A percentile compares a stretch with the other conserved stretches of the same genome.
Conservation (phyloP, 495 filamentous ascomycete genomes). For the Terfezia claveryi region DNA sequence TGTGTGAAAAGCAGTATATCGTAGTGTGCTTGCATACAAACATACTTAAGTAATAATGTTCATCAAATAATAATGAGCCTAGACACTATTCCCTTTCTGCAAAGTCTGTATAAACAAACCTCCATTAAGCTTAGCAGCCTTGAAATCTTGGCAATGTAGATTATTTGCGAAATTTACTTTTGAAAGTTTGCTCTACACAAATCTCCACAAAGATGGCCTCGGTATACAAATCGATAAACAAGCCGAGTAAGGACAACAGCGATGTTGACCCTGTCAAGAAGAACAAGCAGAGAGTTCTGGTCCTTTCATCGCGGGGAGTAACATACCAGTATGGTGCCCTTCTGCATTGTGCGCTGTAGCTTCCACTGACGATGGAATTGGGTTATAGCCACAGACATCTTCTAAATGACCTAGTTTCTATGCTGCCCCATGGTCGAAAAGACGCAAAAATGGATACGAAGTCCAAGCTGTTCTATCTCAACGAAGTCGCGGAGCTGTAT, state of each 20-base stretch:
- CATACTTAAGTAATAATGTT: no score
- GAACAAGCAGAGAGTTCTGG: constrained; percentile 65
- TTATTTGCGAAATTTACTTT: no score
- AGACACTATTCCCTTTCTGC: no score
- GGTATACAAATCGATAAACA: constrained; percentile 83
- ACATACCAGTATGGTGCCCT: constrained; percentile 47
- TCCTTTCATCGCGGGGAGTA: constrained; percentile 72
- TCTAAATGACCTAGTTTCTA: constrained; percentile 64
- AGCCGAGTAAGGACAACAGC: constrained; percentile 21
- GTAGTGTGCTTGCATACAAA: no score
- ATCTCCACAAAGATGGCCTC: constrained; percentile 46
- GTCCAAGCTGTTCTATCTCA: constrained; percentile 76
- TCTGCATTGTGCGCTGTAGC: not conserved
- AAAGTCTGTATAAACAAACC: no score
- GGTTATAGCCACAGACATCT: constrained; percentile 62
- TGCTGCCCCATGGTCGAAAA: constrained; percentile 80
- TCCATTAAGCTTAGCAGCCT: not conserved
- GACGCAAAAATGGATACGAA: constrained; percentile 95
- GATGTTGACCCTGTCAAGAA: constrained; percentile 30
- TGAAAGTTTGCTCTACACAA: not conserved
- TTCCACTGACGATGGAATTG: not conserved
- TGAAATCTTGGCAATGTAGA: not conserved
- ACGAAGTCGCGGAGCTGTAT: constrained; percentile 91
- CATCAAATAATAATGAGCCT: no score
- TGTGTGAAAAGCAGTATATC: no score